A percentile compares a stretch with the other conserved stretches of the same genome.
These are phyloP conservation scores for Penicillium steckii DNA, from an alignment of 495 filamentous ascomycete genomes.

Conservation along the genomic window DNA sequence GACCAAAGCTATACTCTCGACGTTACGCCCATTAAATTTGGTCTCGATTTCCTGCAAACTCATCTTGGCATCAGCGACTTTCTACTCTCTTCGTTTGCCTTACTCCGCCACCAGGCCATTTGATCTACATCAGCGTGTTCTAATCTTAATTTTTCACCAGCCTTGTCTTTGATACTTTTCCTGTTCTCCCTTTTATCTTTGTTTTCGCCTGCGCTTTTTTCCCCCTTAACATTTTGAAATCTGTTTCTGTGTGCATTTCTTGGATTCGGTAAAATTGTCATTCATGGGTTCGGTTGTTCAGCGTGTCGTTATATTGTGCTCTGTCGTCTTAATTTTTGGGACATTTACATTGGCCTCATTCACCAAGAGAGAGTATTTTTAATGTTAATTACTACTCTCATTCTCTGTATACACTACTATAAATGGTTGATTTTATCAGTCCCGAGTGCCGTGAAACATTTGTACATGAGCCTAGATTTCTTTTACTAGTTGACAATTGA, in stretches of 20 bases:
- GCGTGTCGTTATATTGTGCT: not conserved
- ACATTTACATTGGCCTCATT: constrained; percentile 2
- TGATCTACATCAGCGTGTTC: constrained; percentile 1
- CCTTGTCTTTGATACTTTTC: not conserved
- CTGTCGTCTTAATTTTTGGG: constrained; percentile 3
- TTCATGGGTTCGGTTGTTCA: not conserved
- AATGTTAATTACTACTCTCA: constrained; percentile 16
- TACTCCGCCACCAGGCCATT: not conserved
- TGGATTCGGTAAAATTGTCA: not conserved
- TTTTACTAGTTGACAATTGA: too few relatives aligned
- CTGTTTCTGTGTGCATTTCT: constrained; percentile 1
- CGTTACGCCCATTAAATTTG: constrained; percentile 3
- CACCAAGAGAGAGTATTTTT: not conserved
- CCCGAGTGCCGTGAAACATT: too few relatives aligned
- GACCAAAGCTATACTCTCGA: constrained; percentile 3
- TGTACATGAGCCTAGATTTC: too few relatives aligned
- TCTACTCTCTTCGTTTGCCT: constrained; percentile 6
- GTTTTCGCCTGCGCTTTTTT: constrained; percentile 6
- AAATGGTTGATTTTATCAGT: too few relatives aligned
- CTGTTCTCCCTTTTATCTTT: constrained; percentile 5
- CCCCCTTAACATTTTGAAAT: constrained; percentile 5
- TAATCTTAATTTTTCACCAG: constrained; percentile 8
- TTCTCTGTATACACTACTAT: too few relatives aligned
- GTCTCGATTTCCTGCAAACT: constrained; percentile 6
- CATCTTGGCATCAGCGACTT: not conserved